phyloP scores from a whole-genome alignment of 371 early-diverging fungal genomes.

The Zopfochytrium polystomum region DNA sequence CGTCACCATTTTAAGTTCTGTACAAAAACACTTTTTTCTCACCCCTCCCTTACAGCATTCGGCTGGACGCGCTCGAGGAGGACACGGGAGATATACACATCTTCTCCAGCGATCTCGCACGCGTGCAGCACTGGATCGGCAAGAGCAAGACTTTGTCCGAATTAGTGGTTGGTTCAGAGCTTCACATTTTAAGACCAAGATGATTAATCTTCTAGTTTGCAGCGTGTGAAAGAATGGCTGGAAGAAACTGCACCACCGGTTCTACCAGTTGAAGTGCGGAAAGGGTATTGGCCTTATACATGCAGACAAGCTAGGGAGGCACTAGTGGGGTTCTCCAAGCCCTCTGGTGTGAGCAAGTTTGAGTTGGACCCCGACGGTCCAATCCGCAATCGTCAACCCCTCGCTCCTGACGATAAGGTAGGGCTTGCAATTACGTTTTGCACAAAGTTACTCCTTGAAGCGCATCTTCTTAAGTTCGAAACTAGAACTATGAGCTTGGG shows the following conservation, averaged over 20 bases:
- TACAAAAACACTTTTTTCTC: conserved; percentile 2
- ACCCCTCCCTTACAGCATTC: conserved; percentile 2
- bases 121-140: conserved; percentile 5
- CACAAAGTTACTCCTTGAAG: neutral
- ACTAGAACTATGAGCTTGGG: conserved; percentile 43
- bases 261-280: conserved; percentile 48
- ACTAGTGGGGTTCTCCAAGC: neutral
- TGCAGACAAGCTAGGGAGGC: conserved; percentile 23
- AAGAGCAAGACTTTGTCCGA: conserved; percentile 14
- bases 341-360: conserved; percentile 22
- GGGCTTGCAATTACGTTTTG: neutral
- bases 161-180: conserved; percentile 2
- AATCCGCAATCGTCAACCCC: conserved; percentile 40
- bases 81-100: conserved; percentile 8
- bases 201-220: neutral
- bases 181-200: neutral
- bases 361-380: conserved; percentile 60
- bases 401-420: conserved; percentile 51
- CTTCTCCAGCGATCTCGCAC: conserved; percentile 26
- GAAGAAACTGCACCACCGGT: conserved; percentile 54
- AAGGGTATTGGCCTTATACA: conserved; percentile 52
- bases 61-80: conserved; percentile 9
- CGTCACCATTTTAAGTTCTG: neutral
- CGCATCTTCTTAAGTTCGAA: neutral
- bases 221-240: conserved; percentile 54